phyloP scores from a whole-genome alignment of 2,329 filamentous ascomycete genomes.

The Pezicula neosporulosa region DNA sequence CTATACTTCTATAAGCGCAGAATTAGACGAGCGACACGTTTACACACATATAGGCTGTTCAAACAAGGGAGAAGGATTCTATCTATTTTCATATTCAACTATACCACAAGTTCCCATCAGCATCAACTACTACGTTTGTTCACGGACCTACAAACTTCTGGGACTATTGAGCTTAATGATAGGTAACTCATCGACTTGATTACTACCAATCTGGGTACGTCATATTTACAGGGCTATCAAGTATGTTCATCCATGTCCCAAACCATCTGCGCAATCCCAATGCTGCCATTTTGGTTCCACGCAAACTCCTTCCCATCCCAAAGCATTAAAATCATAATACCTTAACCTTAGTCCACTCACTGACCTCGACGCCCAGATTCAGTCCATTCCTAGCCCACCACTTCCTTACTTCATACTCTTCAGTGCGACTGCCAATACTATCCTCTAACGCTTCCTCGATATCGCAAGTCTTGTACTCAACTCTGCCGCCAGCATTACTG shows the following conservation, averaged over 20 bases:
- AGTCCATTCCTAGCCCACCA: conserved; percentile 84
- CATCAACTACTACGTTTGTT: too few relatives aligned
- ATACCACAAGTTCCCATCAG: too few relatives aligned
- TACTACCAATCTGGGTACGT: too few relatives aligned
- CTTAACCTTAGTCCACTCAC: conserved; percentile 71
- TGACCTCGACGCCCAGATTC: conserved; percentile 65
- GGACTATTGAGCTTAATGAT: neutral
- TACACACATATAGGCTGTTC: too few relatives aligned
- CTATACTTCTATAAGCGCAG: too few relatives aligned
- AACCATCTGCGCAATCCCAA: too few relatives aligned
- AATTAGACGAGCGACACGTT: too few relatives aligned
- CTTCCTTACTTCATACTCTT: conserved; percentile 67
- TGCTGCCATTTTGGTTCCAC: too few relatives aligned
- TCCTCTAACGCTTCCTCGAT: conserved; percentile 95
- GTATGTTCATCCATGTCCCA: too few relatives aligned
- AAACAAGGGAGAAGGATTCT: too few relatives aligned
- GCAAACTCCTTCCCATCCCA: neutral
- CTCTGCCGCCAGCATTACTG: conserved; percentile 59
- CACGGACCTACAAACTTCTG: neutral
- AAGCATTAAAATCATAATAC: conserved; percentile 12
- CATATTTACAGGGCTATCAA: too few relatives aligned
- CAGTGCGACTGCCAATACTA: conserved; percentile 56
- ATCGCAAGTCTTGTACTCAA: conserved; percentile 93
- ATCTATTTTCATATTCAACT: too few relatives aligned
- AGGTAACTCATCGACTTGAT: neutral